Conservation (phyloP, 805 yeast species). For the Phaffomyces thermotolerans region DNA sequence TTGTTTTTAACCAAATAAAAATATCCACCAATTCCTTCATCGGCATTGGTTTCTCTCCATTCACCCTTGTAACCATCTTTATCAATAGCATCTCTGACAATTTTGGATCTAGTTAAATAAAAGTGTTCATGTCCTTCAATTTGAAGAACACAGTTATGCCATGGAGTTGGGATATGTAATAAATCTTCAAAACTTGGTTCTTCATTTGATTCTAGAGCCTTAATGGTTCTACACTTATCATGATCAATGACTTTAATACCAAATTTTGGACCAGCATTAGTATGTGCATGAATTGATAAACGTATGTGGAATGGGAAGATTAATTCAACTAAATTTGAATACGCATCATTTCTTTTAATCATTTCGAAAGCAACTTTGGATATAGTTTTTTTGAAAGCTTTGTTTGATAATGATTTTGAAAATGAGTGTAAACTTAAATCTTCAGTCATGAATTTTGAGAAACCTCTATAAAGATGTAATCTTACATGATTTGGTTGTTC, state of each 20-base stretch:
- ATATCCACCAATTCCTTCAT: constrained; percentile 29
- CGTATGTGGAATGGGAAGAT: constrained; percentile 53
- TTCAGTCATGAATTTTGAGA: constrained; percentile 52
- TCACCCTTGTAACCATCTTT: constrained; percentile 28
- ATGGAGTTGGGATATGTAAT: constrained; percentile 59
- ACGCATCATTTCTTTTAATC: constrained; percentile 60
- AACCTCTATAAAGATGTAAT: constrained; percentile 47
- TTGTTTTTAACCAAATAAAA: constrained; percentile 8
- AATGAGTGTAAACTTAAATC: constrained; percentile 40
- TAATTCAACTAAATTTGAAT: constrained; percentile 53
- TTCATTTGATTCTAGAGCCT: constrained; percentile 29
- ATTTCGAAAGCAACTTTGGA: constrained; percentile 54
- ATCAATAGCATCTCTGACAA: constrained; percentile 30
- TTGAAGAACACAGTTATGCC: constrained; percentile 51
- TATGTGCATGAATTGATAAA: constrained; percentile 56
- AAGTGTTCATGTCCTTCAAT: constrained; percentile 29
- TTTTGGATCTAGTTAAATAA: constrained; percentile 31
- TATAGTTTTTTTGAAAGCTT: constrained; percentile 40
- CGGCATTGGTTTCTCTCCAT: constrained; percentile 28
- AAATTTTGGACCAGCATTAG: constrained; percentile 51
- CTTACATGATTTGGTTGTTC: constrained; percentile 48
- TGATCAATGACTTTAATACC: constrained; percentile 43
- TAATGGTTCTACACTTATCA: constrained; percentile 39
- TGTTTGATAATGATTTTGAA: constrained; percentile 32
- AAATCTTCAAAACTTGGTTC: constrained; percentile 44